Evolutionary conservation across 768 basidiomycete species (phyloP), one percentile per base, ranked within the genome.

Genomic region (Pisolithus sp.): DNA sequence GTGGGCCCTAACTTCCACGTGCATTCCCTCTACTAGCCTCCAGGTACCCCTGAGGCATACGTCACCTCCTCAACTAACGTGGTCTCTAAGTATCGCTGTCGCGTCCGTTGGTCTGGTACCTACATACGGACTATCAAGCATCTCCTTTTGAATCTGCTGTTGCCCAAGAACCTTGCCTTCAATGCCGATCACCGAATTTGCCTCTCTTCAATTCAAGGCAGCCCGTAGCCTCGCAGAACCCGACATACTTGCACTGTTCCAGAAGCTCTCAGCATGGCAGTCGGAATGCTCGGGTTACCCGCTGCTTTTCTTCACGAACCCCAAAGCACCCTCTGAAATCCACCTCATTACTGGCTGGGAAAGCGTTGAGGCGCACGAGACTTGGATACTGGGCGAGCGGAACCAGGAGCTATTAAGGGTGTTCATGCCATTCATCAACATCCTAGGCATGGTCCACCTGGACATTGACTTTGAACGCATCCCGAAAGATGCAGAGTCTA

Each of bases 181-280:
- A 6, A 76, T 77, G 76, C 55, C 75, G 7, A 66, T 78, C 52
- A 76, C 73, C 34, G 76, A 78, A 62, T 66, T 74, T 30, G 71
- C 68, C 20, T 68, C 61, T 47, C 62, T 79, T 41, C 60, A 60
- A 18, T 60, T 77, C 50, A 56, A 65, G 34, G 59, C 62, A 8
- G 67, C 71, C 0, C 50, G 68, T 47, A 62, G 61, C 40, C 49
- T 67, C 31, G 57, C 66, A 13, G 68, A 68, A 7, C 59, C 65
- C 5, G 51, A 54, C n/a, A 41, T 73, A 39, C 59, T 54, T 2
- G 46, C 59, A 10, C 60, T 70, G 49, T 65, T 79, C 49, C 48
- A 47, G 7, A 64, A 55, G 3, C 59, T 74, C 1, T 61, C 63
- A 7, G 45, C 52, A 7, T 65, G 63, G 52, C 77, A 80, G 61